Percentiles rank a stretch among this genome's conserved stretches.
phyloP scores from a whole-genome alignment of 495 filamentous ascomycete species.

The Peziza echinospora region DNA sequence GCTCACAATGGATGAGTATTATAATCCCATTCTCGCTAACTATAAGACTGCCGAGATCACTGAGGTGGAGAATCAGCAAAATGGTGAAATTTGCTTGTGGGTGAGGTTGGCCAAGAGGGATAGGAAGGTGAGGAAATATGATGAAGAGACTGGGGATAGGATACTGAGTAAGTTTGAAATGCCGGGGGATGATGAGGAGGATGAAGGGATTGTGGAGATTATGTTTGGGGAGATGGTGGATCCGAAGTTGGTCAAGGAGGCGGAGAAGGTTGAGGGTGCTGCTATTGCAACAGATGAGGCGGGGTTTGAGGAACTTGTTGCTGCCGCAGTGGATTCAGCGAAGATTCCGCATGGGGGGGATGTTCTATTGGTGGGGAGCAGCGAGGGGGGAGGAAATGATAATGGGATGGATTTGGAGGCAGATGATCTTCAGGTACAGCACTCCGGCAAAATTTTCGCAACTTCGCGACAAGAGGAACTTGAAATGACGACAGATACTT shows the following conservation, averaged over 20 bases:
- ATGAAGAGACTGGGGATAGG: slow-evolving; percentile 35
- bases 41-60: slow-evolving; percentile 43
- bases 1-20: slow-evolving; percentile 50
- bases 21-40: slow-evolving; percentile 49
- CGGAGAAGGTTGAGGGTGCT: slow-evolving; percentile 13
- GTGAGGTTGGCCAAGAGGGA: slow-evolving; percentile 53
- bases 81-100: slow-evolving; percentile 28
- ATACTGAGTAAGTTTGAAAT: slow-evolving; percentile 46
- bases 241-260: slow-evolving; percentile 33
- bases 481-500: too few relatives aligned
- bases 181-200: slow-evolving; percentile 30
- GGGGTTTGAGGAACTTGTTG: too few relatives aligned
- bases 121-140: slow-evolving; percentile 29
- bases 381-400: too few relatives aligned
- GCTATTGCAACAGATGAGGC: slow-evolving; percentile 5
- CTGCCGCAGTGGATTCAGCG: too few relatives aligned
- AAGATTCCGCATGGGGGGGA: too few relatives aligned
- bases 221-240: slow-evolving; percentile 37
- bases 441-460: too few relatives aligned
- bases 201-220: slow-evolving; percentile 32
- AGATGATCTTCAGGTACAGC: too few relatives aligned
- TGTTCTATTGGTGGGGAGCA: too few relatives aligned
- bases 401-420: too few relatives aligned
- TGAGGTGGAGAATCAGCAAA: slow-evolving; percentile 23
- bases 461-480: too few relatives aligned